A percentile compares a stretch with the other conserved stretches of the same genome.
phyloP scores from a whole-genome alignment of 495 filamentous ascomycete species.

The Daldinia grandis region DNA sequence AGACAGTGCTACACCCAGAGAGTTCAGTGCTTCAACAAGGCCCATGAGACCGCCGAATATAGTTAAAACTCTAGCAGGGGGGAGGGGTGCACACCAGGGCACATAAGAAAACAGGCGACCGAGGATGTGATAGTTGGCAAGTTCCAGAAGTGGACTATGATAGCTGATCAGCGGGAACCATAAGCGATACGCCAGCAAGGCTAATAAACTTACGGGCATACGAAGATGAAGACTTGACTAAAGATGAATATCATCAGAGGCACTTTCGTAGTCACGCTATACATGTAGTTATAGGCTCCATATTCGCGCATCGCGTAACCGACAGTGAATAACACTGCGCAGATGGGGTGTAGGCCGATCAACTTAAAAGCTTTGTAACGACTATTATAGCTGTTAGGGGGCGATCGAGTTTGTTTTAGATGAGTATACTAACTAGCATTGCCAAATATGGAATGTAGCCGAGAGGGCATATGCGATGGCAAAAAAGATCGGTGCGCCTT shows the following conservation, averaged over 20 bases:
- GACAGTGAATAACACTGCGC: constrained; percentile 38
- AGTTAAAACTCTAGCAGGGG: constrained; percentile 38
- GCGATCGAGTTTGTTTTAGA: neutral
- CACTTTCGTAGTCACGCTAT: constrained; percentile 27
- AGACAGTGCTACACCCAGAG: constrained; percentile 43
- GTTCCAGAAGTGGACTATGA: constrained; percentile 49
- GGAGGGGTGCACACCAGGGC: constrained; percentile 45
- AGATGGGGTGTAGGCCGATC: constrained; percentile 41
- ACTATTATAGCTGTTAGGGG: constrained; percentile 27
- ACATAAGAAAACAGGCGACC: constrained; percentile 50
- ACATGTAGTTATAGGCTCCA: constrained; percentile 48
- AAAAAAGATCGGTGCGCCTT: constrained; percentile 47
- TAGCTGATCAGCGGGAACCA: neutral
- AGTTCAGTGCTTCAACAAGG: constrained; percentile 47
- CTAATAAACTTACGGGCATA: constrained; percentile 45
- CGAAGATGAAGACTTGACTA: constrained; percentile 46
- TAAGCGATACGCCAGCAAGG: neutral
- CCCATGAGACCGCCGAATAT: constrained; percentile 46
- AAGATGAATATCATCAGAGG: constrained; percentile 38
- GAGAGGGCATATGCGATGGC: constrained; percentile 36
- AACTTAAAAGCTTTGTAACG: constrained; percentile 44
- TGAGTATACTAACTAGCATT: constrained; percentile 42
- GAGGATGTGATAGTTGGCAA: constrained; percentile 53
- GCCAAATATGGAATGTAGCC: constrained; percentile 43
- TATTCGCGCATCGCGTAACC: constrained; percentile 47